Conservation (phyloP, 192 early-diverging fungal genomes). For the Entomortierella parvispora region DNA sequence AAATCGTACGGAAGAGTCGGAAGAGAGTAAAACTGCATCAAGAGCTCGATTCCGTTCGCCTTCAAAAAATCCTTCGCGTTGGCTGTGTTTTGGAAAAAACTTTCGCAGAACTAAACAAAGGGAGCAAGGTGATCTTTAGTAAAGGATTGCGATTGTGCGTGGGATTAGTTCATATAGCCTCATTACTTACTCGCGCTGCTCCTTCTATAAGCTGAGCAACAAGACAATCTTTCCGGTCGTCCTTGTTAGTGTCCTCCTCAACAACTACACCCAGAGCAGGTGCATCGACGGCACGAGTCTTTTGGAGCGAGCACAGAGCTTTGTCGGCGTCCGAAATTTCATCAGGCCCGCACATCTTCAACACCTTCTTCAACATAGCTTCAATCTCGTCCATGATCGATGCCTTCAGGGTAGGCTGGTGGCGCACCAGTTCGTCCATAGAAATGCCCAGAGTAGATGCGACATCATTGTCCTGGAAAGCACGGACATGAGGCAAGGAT, state of each 20-base stretch:
- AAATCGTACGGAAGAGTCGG: conserved; percentile 82
- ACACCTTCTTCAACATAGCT: conserved; percentile 72
- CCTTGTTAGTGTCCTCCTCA: conserved; percentile 45
- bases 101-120: conserved; percentile 77
- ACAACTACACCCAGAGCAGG: conserved; percentile 21
- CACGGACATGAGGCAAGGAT: conserved; percentile 76
- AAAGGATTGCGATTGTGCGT: not conserved
- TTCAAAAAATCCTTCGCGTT: conserved; percentile 83
- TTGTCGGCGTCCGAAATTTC: conserved; percentile 62
- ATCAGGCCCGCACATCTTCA: conserved; percentile 67
- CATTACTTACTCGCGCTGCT: conserved; percentile 62
- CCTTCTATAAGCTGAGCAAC: conserved; percentile 73
- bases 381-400: conserved; percentile 77
- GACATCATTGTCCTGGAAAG: conserved; percentile 85
- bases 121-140: not conserved
- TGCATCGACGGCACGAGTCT: conserved; percentile 23
- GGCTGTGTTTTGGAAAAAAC: conserved; percentile 80
- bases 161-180: not conserved
- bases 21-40: conserved; percentile 72
- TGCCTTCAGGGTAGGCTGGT: conserved; percentile 88
- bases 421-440: conserved; percentile 96
- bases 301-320: conserved; percentile 28
- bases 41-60: conserved; percentile 66
- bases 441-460: conserved; percentile 84
- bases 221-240: conserved; percentile 67